Conservation (phyloP, 2,329 filamentous ascomycete species). For the Penicillium sp. region DNA sequence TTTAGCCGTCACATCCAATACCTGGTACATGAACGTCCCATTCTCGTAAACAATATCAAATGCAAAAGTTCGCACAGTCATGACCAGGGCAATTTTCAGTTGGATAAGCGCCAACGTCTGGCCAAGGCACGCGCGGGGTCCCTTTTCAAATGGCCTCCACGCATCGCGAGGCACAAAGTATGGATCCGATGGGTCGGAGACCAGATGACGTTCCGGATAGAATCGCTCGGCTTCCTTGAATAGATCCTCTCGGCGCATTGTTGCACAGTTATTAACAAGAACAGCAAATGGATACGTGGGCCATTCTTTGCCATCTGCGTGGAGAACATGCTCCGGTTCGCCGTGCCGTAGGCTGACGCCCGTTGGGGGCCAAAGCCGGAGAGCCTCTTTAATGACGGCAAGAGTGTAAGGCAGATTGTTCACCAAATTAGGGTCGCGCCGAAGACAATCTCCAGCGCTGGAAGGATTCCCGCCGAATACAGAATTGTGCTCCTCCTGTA, state of each 20-base stretch:
- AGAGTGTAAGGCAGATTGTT: slow-evolving; percentile 49
- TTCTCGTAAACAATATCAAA: slow-evolving; percentile 14
- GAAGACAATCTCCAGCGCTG: slow-evolving; percentile 35
- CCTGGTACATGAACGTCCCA: slow-evolving; percentile 10
- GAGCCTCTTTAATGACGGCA: slow-evolving; percentile 51
- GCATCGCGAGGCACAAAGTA: slow-evolving; percentile 32
- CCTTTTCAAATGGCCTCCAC: slow-evolving; percentile 47
- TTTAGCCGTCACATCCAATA: slow-evolving; percentile 11
- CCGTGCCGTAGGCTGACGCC: slow-evolving; percentile 13
- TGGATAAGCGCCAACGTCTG: slow-evolving; percentile 46
- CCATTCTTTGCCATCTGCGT: slow-evolving; percentile 9
- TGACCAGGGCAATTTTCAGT: slow-evolving; percentile 21
- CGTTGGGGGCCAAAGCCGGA: slow-evolving; percentile 48
- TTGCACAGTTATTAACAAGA: slow-evolving; percentile 13
- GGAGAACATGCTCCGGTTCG: slow-evolving; percentile 6
- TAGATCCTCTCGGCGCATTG: slow-evolving; percentile 12
- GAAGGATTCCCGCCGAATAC: too few relatives aligned
- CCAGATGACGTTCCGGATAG: slow-evolving; percentile 33
- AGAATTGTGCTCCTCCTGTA: too few relatives aligned
- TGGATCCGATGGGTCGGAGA: slow-evolving; percentile 20
- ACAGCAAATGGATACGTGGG: slow-evolving; percentile 13
- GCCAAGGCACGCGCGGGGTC: slow-evolving; percentile 46
- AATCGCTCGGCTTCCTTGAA: slow-evolving; percentile 23
- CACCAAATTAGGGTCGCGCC: slow-evolving; percentile 41
- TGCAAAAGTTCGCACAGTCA: slow-evolving; percentile 20